A percentile compares a stretch with the other conserved stretches of the same genome.
phyloP scores from a whole-genome alignment of 306 rosid genomes.

The Citrullus mucosospermus region DNA sequence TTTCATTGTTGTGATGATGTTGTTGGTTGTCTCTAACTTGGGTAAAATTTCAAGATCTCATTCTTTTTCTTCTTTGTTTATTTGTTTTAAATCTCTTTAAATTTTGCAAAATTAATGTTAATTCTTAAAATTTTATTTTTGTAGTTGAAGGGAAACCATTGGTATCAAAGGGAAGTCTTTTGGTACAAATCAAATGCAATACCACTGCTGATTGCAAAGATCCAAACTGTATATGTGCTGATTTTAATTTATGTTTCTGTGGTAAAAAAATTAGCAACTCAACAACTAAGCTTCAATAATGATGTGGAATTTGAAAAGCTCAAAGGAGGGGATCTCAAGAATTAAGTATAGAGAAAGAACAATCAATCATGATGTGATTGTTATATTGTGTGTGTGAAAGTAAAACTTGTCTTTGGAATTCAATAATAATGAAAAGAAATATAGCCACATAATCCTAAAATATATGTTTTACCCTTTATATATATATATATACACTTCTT shows the following conservation, averaged over 20 bases:
- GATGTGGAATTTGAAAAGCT: neutral
- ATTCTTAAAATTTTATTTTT: neutral
- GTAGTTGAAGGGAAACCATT: neutral
- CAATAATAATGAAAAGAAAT: no score
- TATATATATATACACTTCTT: no score
- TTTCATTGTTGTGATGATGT: neutral
- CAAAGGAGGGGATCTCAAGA: neutral
- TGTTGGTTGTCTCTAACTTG: neutral
- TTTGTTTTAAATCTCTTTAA: neutral
- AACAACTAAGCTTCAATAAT: neutral
- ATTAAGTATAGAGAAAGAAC: neutral
- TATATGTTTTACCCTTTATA: no score
- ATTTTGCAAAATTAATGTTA: no score
- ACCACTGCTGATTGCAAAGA: neutral
- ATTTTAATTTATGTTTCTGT: neutral
- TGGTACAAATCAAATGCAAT: neutral
- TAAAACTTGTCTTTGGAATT: no score
- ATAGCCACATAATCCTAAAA: no score
- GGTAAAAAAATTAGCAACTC: neutral
- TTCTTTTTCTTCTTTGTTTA: neutral
- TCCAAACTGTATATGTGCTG: neutral
- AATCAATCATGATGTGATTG: neutral
- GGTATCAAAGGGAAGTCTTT: no score
- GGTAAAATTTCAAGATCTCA: neutral
- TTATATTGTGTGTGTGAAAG: neutral